Evolutionary conservation across 768 basidiomycete species (phyloP).

Genomic region (Phylloporus arenicola): DNA sequence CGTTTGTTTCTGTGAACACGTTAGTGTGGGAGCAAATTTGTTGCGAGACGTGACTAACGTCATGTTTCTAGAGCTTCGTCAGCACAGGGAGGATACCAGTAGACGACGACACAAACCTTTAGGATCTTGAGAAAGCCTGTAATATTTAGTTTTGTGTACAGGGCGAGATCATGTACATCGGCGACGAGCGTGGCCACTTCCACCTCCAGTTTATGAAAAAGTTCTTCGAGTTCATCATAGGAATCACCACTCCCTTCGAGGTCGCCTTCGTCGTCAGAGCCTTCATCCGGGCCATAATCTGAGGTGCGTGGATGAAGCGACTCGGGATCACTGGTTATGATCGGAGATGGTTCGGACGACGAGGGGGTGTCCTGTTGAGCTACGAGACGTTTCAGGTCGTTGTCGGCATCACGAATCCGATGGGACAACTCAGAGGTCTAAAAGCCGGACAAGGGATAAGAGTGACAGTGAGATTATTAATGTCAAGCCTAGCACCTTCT

Average conservation of each 20-base stretch:
- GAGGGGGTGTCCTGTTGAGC: constrained; percentile 39
- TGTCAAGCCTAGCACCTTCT: constrained; percentile 53
- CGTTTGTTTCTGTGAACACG: constrained; percentile 79
- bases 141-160: constrained; percentile 96
- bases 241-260: constrained; percentile 47
- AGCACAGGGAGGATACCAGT: constrained; percentile 1
- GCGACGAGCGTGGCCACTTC: constrained; percentile 94
- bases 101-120: constrained; percentile 49
- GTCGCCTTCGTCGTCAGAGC: constrained; percentile 57
- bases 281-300: constrained; percentile 53
- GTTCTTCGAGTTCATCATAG: constrained; percentile 74
- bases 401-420: constrained; percentile 79
- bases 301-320: constrained; percentile 43
- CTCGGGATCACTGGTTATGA: constrained; percentile 45
- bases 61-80: constrained; percentile 69
- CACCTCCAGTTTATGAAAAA: constrained; percentile 85
- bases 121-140: constrained; percentile 99
- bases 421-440: constrained; percentile 78
- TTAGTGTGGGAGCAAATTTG: constrained; percentile 7
- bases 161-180: constrained; percentile 83
- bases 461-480: background rate
- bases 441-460: background rate
- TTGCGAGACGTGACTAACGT: constrained; percentile 44
- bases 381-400: constrained; percentile 74
- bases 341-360: constrained; percentile 21